Evolutionary conservation across 371 early-diverging fungal species (phyloP).

Genomic region (Mortierella sp.): DNA sequence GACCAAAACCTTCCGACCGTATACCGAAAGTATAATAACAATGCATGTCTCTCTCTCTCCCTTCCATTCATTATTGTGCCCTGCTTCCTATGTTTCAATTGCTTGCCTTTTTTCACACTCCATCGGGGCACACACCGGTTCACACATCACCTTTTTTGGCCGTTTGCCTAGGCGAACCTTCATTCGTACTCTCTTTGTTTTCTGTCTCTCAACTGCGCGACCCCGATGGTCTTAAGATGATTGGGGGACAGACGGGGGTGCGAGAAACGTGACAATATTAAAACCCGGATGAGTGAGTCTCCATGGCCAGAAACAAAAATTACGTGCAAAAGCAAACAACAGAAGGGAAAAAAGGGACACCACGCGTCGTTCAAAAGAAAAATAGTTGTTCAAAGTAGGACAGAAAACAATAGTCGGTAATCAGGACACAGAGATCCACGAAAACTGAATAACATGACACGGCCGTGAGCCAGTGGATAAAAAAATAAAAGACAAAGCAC

Average conservation of each 20-base stretch:
- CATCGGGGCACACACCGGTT: background rate
- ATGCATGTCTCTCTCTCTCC: background rate
- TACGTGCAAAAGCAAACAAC: background rate
- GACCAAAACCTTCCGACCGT: background rate
- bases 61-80: background rate
- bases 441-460: background rate
- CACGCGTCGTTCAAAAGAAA: background rate
- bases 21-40: background rate
- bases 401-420: background rate
- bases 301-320: background rate
- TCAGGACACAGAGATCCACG: background rate
- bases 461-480: background rate
- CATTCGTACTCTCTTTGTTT: too few relatives aligned
- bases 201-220: background rate
- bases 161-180: background rate
- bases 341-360: background rate
- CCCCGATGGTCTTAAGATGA: background rate
- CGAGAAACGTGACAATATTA: background rate
- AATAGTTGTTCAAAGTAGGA: background rate
- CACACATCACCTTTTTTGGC: background rate
- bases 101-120: background rate
- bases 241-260: background rate
- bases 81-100: background rate
- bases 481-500: background rate
- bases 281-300: constrained; percentile 1